Percentiles rank a stretch among this genome's conserved stretches.
Conservation (phyloP, 768 basidiomycete genomes). For the Tricholoma bakamatsutake region DNA sequence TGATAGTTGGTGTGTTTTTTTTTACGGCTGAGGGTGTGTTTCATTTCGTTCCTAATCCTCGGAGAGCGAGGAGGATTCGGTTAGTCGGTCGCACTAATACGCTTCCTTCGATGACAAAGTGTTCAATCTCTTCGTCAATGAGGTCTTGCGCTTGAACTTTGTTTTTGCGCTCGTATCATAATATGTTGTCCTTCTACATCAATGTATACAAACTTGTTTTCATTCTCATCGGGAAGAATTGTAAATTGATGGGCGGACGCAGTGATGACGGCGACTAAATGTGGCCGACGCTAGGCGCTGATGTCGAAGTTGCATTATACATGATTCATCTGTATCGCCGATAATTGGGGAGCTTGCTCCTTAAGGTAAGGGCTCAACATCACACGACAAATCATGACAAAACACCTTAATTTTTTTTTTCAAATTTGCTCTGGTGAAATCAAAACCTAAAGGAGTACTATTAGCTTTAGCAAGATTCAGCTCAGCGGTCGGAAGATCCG, state of each 20-base stretch:
- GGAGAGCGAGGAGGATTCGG: background rate
- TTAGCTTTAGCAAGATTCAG: no score
- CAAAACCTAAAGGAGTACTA: no score
- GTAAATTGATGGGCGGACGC: background rate
- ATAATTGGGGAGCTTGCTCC: no score
- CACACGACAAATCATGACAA: no score
- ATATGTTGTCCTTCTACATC: background rate
- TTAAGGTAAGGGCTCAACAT: no score
- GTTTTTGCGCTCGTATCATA: constrained; percentile 1
- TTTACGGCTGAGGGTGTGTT: constrained; percentile 1
- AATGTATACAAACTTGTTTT: background rate
- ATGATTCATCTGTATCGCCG: no score
- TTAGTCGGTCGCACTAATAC: background rate
- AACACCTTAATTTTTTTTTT: no score
- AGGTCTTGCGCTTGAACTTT: background rate
- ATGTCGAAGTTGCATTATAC: no score
- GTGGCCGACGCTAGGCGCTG: no score
- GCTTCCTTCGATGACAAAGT: constrained; percentile 3
- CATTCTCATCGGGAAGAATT: background rate
- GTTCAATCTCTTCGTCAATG: background rate
- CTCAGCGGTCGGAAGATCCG: no score
- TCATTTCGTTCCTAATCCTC: background rate
- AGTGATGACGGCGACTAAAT: background rate
- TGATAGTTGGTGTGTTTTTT: background rate
- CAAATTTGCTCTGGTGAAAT: no score